Evolutionary conservation across 164 flowering plant genomes (phyloP), one percentile per base, ranked within the genome.

Genomic region (Tetrastigma voinierianum): DNA sequence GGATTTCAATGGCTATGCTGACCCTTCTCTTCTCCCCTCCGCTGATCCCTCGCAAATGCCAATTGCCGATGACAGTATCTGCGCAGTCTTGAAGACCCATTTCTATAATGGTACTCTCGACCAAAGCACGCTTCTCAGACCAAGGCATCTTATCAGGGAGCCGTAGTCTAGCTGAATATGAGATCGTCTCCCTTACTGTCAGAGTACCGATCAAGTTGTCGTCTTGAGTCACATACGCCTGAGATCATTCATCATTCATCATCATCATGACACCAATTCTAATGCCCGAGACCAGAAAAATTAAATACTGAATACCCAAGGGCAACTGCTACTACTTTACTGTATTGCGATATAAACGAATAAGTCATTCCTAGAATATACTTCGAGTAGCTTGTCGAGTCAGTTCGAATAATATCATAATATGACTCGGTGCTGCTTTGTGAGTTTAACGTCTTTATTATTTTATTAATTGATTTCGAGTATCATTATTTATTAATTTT

Each of bases 191-290:
- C 61, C 97, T 74, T 53, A 93, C 98, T 6, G 98, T 93, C 23
- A 93, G 69, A 1, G 98, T 91, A 1, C 97, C 97, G 3, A 87
- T 89, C 84, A 91, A 77, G 79, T 84, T 89, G 66, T 93, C 96
- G 46, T 93, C 98, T 84, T 93, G 98, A 2, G 98, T 93, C 65
- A 93, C 98, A 70, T 93, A 93, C 10, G 98, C 98, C 98, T 93
- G 69, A 56, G 58, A 7, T 59, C 7, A 10, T 46, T 10, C 17
- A 24, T 14, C 32, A 62, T 48, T 11, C 40, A 67, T 23, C 20
- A 51, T n/a, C n/a, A n/a, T n/a, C n/a, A n/a, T n/a, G n/a, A n/a
- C n/a, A n/a, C n/a, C n/a, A n/a, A n/a, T n/a, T n/a, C n/a, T n/a
- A n/a, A n/a, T n/a, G n/a, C n/a, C n/a, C n/a, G n/a, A n/a, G n/a